These are phyloP conservation scores for Leccinum olivaceopallidum DNA, from an alignment of 768 basidiomycete genomes.

Conservation along the genomic window DNA sequence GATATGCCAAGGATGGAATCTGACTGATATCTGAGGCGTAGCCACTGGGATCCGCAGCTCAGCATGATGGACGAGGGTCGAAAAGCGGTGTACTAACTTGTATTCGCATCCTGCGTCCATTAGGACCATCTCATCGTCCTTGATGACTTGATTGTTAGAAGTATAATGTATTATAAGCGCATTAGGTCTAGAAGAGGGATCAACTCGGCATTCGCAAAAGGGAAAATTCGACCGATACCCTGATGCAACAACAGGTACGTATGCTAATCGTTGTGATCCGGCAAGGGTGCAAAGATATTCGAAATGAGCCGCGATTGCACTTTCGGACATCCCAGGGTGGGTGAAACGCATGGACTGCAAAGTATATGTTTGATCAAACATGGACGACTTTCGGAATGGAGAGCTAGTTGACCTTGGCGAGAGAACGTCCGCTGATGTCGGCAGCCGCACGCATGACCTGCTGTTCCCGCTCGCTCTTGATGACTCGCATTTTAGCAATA, in stretches of 20 bases:
- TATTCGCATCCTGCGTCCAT: conserved; percentile 94
- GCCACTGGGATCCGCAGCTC: conserved; percentile 48
- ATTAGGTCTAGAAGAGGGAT: conserved; percentile 58
- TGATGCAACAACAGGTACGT: conserved; percentile 96
- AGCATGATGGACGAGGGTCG: conserved; percentile 2
- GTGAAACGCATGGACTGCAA: conserved; percentile 82
- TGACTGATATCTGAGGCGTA: conserved; percentile 94
- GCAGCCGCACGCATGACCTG: conserved; percentile 81
- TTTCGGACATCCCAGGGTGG: conserved; percentile 55
- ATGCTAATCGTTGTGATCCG: conserved; percentile 88
- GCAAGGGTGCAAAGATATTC: conserved; percentile 80
- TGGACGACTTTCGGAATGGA: neutral
- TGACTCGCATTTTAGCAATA: conserved; percentile 66
- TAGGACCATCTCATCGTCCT: conserved; percentile 72
- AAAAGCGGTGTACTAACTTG: conserved; percentile 51
- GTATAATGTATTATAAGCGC: conserved; percentile 95
- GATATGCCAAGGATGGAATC: conserved; percentile 20
- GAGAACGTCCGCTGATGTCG: conserved; percentile 82
- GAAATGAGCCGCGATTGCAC: conserved; percentile 76
- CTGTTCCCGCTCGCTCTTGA: conserved; percentile 83
- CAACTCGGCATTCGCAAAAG: neutral
- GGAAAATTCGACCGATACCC: conserved; percentile 50
- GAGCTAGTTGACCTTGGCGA: conserved; percentile 64
- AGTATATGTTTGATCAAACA: neutral
- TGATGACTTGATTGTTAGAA: conserved; percentile 78